Base-by-base conservation (phyloP, 495 filamentous ascomycete species). In the Amphirosellinia nigrospora region DNA sequence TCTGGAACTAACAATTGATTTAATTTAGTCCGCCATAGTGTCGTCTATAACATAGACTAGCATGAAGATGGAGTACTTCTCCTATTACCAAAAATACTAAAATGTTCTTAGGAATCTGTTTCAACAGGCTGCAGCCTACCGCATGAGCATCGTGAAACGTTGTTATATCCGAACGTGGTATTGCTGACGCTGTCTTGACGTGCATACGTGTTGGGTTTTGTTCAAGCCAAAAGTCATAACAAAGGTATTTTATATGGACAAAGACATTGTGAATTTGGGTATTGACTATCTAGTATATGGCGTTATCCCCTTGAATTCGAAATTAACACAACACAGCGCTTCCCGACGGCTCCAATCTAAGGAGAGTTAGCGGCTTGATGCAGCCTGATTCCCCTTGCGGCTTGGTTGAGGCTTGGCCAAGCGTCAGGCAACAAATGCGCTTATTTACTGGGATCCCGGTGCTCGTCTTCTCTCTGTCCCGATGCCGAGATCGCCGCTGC, bases 101-200 rank as follows among this genome's bases (percentile, higher is more conserved):
- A 39, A 28, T 38, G 21, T 2, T 21, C 10, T 39, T 52, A 21
- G 11, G 39, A n/a, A 21, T 21, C 53, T 43, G 61, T 50, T 50
- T 46, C 63, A 34, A 34, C 11, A 48, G 46, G 46, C 46, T 53
- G 46, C 10, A 52, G 34, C 63, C 30, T 52, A 11, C 46, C n/a
- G 46, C 21, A 65, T 52, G 63, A 65, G 32, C 41, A 48, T 53
- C 21, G 39, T 65, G 61, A 65, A 53, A 65, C 46, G 34, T 16
- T 32, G 46, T 65, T 52, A 39, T 41, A 65, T 21, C n/a, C 32
- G 28, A 58, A n/a, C 3, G 30, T 36, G 28, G 23, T 64, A 50
- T n/a, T 52, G 62, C 62, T 65, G 62, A 52, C 30, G 43, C 32
- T 34, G 32, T 39, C 36, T 8, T 28, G 21, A 26, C 34, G 10